phyloP scores from a whole-genome alignment of 1,284 basidiomycete genomes.

The Apiotrichum laibachii region DNA sequence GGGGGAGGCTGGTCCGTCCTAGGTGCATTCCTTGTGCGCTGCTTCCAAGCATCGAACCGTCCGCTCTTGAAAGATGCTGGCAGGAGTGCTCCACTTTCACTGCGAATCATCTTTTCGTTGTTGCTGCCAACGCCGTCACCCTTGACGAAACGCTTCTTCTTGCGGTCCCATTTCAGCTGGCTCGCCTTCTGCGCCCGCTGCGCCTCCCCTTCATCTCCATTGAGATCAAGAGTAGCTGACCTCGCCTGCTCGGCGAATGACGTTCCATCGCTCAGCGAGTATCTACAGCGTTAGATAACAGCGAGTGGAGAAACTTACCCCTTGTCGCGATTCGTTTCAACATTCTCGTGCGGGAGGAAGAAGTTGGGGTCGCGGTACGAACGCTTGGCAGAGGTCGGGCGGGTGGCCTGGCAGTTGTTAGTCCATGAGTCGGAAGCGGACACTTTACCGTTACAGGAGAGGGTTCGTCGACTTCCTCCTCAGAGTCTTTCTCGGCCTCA shows the following conservation, averaged over 20 bases:
- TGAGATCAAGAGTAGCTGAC: constrained; percentile 76
- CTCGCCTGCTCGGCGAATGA: constrained; percentile 82
- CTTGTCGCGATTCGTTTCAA: constrained; percentile 78
- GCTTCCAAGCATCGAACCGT: constrained; percentile 90
- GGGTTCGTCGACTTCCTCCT: not conserved
- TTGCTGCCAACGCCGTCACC: constrained; percentile 82
- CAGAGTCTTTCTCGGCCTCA: not conserved
- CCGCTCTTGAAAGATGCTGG: constrained; percentile 92
- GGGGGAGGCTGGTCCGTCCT: not conserved
- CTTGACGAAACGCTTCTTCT: constrained; percentile 91
- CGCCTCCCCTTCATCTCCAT: constrained; percentile 69
- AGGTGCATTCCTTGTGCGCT: not conserved
- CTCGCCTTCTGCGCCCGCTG: constrained; percentile 65
- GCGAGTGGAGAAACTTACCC: constrained; percentile 59
- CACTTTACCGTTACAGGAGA: constrained; percentile 14
- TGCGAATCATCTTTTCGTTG: constrained; percentile 90
- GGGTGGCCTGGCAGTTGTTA: not conserved
- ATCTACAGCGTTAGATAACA: constrained; percentile 55
- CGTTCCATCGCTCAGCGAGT: constrained; percentile 78
- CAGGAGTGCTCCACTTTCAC: constrained; percentile 87
- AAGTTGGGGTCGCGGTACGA: constrained; percentile 76
- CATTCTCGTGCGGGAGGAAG: constrained; percentile 88
- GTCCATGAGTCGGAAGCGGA: not conserved
- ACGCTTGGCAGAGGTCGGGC: constrained; percentile 12
- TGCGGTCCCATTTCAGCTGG: constrained; percentile 83